Conservation (phyloP, 306 rosid species). For the Vigna mungo region DNA sequence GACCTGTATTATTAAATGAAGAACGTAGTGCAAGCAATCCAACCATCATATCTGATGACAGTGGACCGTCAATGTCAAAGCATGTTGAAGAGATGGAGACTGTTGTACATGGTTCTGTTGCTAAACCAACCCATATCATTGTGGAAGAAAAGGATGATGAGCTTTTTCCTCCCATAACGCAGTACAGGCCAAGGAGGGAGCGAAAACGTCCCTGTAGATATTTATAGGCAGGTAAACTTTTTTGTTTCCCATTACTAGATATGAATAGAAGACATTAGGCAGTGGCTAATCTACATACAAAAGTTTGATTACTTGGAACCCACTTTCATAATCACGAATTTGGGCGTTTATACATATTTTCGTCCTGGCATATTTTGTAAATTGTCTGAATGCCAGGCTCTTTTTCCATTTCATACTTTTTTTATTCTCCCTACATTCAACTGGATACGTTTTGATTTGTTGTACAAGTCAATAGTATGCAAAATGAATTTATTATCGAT, state of each 20-base stretch:
- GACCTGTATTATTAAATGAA: constrained; percentile 16
- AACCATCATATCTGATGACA: constrained; percentile 13
- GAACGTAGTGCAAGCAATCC: constrained; percentile 27
- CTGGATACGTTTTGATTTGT: background rate
- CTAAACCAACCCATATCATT: constrained; percentile 35
- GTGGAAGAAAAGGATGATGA: constrained; percentile 33
- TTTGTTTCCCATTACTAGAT: background rate
- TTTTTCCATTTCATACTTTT: background rate
- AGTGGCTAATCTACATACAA: constrained; percentile 22
- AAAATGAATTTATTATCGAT: no score
- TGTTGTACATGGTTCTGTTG: constrained; percentile 34
- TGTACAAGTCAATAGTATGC: no score
- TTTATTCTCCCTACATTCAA: background rate
- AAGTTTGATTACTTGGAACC: background rate
- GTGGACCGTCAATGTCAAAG: constrained; percentile 37
- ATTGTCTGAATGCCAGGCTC: background rate
- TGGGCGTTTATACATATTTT: constrained; percentile 46
- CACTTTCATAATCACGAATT: background rate
- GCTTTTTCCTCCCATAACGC: constrained; percentile 36
- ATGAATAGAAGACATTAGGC: background rate
- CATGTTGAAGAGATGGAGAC: constrained; percentile 30
- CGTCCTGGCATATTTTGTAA: constrained; percentile 35
- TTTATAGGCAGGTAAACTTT: background rate
- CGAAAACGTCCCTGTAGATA: constrained; percentile 23
- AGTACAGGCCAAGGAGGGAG: constrained; percentile 39